A percentile compares a stretch with the other conserved stretches of the same genome.
phyloP scores from a whole-genome alignment of 306 rosid species.

The Quercus bicolor region DNA sequence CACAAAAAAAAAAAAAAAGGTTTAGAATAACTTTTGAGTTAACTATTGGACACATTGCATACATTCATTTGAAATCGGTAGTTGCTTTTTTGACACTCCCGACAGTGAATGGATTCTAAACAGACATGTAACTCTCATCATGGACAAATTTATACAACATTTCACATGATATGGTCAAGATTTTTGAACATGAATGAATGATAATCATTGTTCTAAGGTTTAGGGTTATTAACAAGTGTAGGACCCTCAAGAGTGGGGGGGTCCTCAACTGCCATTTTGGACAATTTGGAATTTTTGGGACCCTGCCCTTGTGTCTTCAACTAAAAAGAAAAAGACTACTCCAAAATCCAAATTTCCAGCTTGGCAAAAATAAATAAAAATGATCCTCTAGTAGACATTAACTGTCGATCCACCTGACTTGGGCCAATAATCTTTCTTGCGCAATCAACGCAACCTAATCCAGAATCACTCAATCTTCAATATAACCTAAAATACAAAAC shows the following conservation, averaged over 20 bases:
- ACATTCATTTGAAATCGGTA: background rate
- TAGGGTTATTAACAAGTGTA: constrained; percentile 10
- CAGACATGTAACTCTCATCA: background rate
- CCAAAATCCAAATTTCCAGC: constrained; percentile 35
- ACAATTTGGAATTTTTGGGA: constrained; percentile 40
- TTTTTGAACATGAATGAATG: constrained; percentile 2
- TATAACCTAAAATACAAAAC: background rate
- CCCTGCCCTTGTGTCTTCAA: constrained; percentile 29
- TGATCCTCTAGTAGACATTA: constrained; percentile 11
- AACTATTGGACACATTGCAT: too few species aligned
- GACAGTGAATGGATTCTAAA: background rate
- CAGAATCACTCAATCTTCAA: constrained; percentile 3
- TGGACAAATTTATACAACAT: background rate
- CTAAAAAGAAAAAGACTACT: constrained; percentile 15
- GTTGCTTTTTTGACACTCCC: background rate
- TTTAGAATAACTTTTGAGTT: too few species aligned
- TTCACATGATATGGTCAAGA: constrained; percentile 9
- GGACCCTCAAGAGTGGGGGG: constrained; percentile 29
- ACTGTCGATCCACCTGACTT: background rate
- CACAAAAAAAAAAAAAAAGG: too few species aligned
- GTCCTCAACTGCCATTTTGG: constrained; percentile 38
- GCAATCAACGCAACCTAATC: constrained; percentile 59
- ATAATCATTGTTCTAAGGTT: constrained; percentile 6
- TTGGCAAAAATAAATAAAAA: constrained; percentile 12
- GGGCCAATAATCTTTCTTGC: constrained; percentile 30